phyloP scores from a whole-genome alignment of 2,329 filamentous ascomycete genomes.

The Mycosphaerella sp. region DNA sequence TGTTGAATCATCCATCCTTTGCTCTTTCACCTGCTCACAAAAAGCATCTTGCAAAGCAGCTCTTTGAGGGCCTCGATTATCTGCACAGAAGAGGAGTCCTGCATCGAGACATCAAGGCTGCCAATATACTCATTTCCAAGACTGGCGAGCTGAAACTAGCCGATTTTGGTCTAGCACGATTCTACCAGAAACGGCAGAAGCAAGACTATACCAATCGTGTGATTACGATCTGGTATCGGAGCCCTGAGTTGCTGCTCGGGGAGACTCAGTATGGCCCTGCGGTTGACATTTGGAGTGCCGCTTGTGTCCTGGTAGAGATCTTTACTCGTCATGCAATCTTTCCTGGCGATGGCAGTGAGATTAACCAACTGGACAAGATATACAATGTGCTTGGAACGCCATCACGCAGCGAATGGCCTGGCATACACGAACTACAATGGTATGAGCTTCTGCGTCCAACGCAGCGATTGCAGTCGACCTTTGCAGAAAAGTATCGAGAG shows the following conservation, averaged over 20 bases:
- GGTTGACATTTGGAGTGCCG: conserved; percentile 94
- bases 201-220: conserved; percentile 97
- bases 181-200: conserved; percentile 87
- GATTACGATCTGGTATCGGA: conserved; percentile 97
- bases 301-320: conserved; percentile 93
- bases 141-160: conserved; percentile 85
- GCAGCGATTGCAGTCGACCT: conserved; percentile 65
- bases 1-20: conserved; percentile 92
- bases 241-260: conserved; percentile 81
- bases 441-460: conserved; percentile 83
- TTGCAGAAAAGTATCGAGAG: conserved; percentile 76
- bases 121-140: conserved; percentile 91
- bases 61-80: conserved; percentile 92
- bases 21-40: conserved; percentile 77
- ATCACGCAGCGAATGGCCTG: conserved; percentile 77
- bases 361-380: conserved; percentile 95
- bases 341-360: conserved; percentile 89
- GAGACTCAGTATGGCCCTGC: conserved; percentile 86
- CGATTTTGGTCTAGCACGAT: conserved; percentile 92
- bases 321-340: conserved; percentile 93
- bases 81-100: conserved; percentile 88
- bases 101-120: conserved; percentile 96
- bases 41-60: conserved; percentile 85
- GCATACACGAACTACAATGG: conserved; percentile 90
- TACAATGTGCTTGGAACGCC: conserved; percentile 88